A percentile compares a stretch with the other conserved stretches of the same genome.
These are phyloP conservation scores for Penicillium pulvis DNA, from an alignment of 495 filamentous ascomycete species.

Conservation along the genomic window DNA sequence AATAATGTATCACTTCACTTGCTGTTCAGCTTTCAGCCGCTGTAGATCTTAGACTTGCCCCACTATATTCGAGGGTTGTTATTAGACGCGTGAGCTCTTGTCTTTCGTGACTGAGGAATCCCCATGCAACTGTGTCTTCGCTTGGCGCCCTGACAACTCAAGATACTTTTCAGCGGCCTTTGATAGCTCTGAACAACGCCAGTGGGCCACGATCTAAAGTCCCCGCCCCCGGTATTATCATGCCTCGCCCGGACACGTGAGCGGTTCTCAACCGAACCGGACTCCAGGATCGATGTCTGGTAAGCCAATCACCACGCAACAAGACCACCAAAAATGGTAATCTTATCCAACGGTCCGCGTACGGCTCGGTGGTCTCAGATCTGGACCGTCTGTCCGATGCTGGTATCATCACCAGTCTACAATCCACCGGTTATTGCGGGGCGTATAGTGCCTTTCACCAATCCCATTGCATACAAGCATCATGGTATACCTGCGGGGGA, in stretches of 20 bases:
- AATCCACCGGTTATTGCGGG: conserved; percentile 21
- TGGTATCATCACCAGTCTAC: conserved; percentile 19
- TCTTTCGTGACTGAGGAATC: neutral
- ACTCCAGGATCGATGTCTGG: conserved; percentile 1
- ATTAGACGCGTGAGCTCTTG: neutral
- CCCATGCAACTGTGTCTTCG: neutral
- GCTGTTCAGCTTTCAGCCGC: neutral
- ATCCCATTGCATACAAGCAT: conserved; percentile 11
- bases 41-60: neutral
- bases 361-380: conserved; percentile 14
- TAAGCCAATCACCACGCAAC: conserved; percentile 15
- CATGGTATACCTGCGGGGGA: conserved; percentile 21
- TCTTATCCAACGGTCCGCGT: conserved; percentile 13
- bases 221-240: conserved; percentile 2
- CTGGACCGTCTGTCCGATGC: conserved; percentile 13
- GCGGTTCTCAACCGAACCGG: conserved; percentile 17
- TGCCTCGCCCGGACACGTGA: conserved; percentile 24
- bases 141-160: too few species aligned
- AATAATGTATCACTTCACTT: neutral
- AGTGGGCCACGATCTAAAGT: neutral
- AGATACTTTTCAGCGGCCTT: neutral
- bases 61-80: neutral
- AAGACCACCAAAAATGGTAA: conserved; percentile 14
- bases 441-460: conserved; percentile 11
- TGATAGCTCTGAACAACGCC: neutral